Percentiles rank a stretch among this genome's conserved stretches.
Evolutionary conservation across 108 stramenopile species (phyloP).

Genomic region (Pseudonitzschia multiseries): DNA sequence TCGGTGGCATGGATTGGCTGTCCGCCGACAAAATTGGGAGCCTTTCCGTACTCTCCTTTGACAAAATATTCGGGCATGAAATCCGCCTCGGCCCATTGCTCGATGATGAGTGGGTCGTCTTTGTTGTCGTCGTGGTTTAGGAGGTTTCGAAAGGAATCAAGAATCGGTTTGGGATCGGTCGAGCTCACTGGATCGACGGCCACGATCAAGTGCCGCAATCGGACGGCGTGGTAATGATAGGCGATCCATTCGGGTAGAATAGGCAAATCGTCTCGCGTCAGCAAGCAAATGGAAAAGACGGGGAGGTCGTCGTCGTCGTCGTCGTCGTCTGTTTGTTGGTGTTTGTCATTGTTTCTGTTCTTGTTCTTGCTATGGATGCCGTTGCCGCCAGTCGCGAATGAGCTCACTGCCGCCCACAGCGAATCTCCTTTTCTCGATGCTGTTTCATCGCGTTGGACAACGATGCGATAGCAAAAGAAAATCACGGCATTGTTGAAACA

Average conservation of each 20-base stretch:
- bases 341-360: background rate
- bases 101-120: background rate
- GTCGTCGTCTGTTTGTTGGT: background rate
- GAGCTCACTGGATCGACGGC: constrained; percentile 42
- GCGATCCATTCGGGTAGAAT: constrained; percentile 57
- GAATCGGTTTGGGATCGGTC: background rate
- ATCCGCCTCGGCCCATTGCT: constrained; percentile 31
- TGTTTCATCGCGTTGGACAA: too few relatives aligned
- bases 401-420: too few relatives aligned
- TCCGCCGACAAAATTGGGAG: constrained; percentile 1
- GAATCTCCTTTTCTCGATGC: too few relatives aligned
- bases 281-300: constrained; percentile 36
- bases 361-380: background rate
- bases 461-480: too few relatives aligned
- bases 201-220: constrained; percentile 42
- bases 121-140: constrained; percentile 1
- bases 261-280: constrained; percentile 48
- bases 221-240: constrained; percentile 47
- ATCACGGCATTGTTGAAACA: too few relatives aligned
- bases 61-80: constrained; percentile 43
- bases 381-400: too few relatives aligned
- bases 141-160: background rate
- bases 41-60: constrained; percentile 14
- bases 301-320: background rate
- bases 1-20: background rate